A percentile compares a stretch with the other conserved stretches of the same genome.
These are phyloP conservation scores for Myxozyma monticola DNA, from an alignment of 805 yeast genomes.

Conservation along the genomic window DNA sequence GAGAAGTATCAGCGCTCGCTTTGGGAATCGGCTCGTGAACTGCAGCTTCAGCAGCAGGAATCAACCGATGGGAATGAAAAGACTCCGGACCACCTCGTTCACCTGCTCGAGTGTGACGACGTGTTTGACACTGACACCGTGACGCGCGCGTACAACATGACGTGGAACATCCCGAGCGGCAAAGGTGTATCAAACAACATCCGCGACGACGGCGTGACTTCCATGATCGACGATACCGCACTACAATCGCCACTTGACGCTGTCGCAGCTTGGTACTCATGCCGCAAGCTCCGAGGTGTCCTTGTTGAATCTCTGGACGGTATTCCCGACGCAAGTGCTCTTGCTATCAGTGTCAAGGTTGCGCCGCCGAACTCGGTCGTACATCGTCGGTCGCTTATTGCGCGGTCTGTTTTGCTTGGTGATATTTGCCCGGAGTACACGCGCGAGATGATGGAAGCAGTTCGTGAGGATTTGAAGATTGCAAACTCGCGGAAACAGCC, in stretches of 20 bases:
- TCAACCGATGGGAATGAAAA: constrained; percentile 14
- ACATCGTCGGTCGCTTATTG: constrained; percentile 35
- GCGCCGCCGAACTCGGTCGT: constrained; percentile 36
- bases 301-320: constrained; percentile 29
- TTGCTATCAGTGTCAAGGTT: constrained; percentile 28
- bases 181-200: constrained; percentile 17
- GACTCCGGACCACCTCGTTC: constrained; percentile 27
- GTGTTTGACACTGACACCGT: constrained; percentile 35
- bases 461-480: constrained; percentile 28
- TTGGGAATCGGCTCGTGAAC: constrained; percentile 36
- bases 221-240: constrained; percentile 31
- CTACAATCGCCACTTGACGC: constrained; percentile 36
- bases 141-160: constrained; percentile 29
- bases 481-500: constrained; percentile 1
- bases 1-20: constrained; percentile 18
- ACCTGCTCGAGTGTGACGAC: constrained; percentile 29
- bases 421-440: constrained; percentile 29
- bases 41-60: constrained; percentile 23
- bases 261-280: constrained; percentile 37
- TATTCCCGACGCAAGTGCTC: constrained; percentile 6
- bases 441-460: constrained; percentile 31
- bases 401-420: constrained; percentile 36
- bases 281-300: constrained; percentile 31
- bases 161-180: constrained; percentile 22
- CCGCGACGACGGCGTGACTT: constrained; percentile 30